Evolutionary conservation across 768 basidiomycete genomes (phyloP).

Genomic region (Serendipita sp.): DNA sequence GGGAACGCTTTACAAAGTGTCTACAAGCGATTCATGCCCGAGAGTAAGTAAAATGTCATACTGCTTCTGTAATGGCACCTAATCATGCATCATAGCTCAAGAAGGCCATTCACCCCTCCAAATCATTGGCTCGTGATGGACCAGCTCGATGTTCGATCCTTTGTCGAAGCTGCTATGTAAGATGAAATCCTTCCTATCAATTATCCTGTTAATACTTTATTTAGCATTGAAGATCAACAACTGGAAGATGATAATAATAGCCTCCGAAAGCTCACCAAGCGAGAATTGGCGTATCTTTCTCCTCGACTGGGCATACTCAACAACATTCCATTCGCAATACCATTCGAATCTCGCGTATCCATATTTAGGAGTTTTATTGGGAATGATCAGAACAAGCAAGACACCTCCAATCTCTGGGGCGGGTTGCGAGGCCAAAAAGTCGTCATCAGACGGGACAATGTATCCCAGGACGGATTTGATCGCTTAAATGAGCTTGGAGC

Average conservation of each 20-base stretch:
- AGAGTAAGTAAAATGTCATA: constrained; percentile 43
- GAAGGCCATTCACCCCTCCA: constrained; percentile 63
- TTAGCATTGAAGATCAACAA: constrained; percentile 48
- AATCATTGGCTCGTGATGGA: constrained; percentile 69
- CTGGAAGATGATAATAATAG: constrained; percentile 9
- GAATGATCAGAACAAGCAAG: constrained; percentile 32
- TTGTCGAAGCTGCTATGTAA: constrained; percentile 77
- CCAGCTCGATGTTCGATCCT: constrained; percentile 45
- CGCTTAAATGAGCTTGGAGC: constrained; percentile 45
- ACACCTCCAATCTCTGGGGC: constrained; percentile 10
- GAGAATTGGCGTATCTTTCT: constrained; percentile 57
- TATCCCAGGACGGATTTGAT: constrained; percentile 88
- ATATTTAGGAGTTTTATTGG: constrained; percentile 76
- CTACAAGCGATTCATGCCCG: constrained; percentile 69
- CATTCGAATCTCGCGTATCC: constrained; percentile 77
- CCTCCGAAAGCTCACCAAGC: constrained; percentile 34
- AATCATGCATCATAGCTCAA: constrained; percentile 37
- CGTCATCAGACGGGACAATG: constrained; percentile 51
- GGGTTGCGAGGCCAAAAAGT: constrained; percentile 22
- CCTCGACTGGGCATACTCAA: constrained; percentile 83
- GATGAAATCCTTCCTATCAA: constrained; percentile 16
- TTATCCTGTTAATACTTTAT: neutral
- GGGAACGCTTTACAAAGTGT: constrained; percentile 63
- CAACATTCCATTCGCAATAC: constrained; percentile 91
- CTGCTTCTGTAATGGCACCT: constrained; percentile 7